phyloP scores from a whole-genome alignment of 306 rosid species.

The Fragaria nilgerrensis region DNA sequence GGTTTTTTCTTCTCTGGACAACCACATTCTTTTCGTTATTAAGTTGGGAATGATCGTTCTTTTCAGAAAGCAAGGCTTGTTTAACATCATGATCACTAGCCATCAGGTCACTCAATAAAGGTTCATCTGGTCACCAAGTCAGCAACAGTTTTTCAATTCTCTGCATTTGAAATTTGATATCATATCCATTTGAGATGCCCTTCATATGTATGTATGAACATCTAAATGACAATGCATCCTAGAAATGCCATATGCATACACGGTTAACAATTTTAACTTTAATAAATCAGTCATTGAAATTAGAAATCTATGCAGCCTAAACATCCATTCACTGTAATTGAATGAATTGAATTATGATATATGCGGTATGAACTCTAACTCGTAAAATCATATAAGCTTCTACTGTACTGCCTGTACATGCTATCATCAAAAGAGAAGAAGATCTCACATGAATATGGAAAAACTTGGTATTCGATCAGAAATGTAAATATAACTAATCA shows the following conservation, averaged over 20 bases:
- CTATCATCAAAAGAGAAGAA: neutral
- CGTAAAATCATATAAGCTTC: neutral
- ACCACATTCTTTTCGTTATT: conserved; percentile 33
- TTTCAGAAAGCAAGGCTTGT: conserved; percentile 49
- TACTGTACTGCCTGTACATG: neutral
- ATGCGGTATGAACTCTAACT: neutral
- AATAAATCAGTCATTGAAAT: neutral
- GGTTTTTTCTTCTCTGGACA: conserved; percentile 44
- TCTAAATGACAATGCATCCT: neutral
- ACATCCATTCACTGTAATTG: neutral
- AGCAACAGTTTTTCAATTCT: neutral
- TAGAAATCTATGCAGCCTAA: neutral
- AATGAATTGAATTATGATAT: neutral
- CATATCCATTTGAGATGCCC: neutral
- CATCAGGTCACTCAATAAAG: conserved; percentile 37
- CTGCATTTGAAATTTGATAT: neutral
- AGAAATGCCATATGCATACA: neutral
- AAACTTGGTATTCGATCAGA: neutral
- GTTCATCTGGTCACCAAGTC: neutral
- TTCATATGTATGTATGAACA: neutral
- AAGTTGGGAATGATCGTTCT: conserved; percentile 29
- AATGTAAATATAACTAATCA: neutral
- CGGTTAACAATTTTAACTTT: too few species aligned
- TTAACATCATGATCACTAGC: conserved; percentile 41
- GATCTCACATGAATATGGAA: neutral